Conservation (phyloP, 1,284 basidiomycete species). For the Boletus mariae region DNA sequence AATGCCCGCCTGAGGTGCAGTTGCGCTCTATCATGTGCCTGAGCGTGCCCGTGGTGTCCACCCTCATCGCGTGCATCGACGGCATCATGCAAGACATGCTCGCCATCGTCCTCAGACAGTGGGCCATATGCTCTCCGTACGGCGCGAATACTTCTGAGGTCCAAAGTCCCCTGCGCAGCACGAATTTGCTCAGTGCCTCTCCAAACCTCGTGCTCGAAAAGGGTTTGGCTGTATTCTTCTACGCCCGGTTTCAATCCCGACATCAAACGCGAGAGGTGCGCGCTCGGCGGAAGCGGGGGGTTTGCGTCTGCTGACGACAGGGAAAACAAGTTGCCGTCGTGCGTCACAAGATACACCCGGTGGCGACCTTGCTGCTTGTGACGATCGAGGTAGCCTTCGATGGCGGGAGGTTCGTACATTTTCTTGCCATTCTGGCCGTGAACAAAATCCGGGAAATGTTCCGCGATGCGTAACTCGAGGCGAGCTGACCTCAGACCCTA, state of each 20-base stretch:
- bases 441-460: conserved; percentile 59
- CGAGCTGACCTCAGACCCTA: conserved; percentile 51
- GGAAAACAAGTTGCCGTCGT: conserved; percentile 72
- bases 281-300: conserved; percentile 67
- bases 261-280: conserved; percentile 33
- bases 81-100: conserved; percentile 38
- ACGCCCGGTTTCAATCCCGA: conserved; percentile 18
- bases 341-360: conserved; percentile 66
- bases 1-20: conserved; percentile 68
- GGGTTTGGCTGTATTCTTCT: conserved; percentile 34
- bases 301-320: conserved; percentile 51
- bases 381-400: conserved; percentile 80
- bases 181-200: conserved; percentile 67
- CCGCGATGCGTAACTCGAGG: conserved; percentile 69
- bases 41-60: conserved; percentile 56
- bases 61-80: conserved; percentile 61
- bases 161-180: conserved; percentile 61
- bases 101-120: conserved; percentile 21
- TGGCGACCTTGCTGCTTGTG: conserved; percentile 59
- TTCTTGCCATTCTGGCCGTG: conserved; percentile 50
- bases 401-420: conserved; percentile 65
- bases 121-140: conserved; percentile 58
- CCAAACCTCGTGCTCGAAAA: conserved; percentile 52
- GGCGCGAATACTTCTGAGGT: conserved; percentile 61
- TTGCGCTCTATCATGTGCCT: conserved; percentile 42